Base-by-base conservation (phyloP, 306 rosid genomes). In the Casuarina cunninghamiana region DNA sequence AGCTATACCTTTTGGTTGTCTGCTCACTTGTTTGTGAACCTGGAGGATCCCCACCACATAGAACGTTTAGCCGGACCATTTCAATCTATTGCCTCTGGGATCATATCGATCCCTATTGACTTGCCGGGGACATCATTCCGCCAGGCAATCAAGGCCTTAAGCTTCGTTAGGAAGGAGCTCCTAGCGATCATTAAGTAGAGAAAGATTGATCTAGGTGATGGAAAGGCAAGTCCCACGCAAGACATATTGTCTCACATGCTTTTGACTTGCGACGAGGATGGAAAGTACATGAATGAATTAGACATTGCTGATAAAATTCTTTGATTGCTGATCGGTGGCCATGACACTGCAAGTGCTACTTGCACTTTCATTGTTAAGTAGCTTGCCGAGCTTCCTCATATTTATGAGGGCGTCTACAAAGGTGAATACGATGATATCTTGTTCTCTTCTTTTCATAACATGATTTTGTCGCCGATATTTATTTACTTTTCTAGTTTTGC, bases 181-280 rank as follows among this genome's bases (percentile, higher is more conserved):
- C 1, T 83, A 48, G 39, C 41, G 44, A 88, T 92, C 50, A 89
- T 92, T 43, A 86, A 77, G 84, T 86, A 89, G 78, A 87, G 98
- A 71, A 90, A 86, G 76, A 4, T 71, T 43, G 95, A 89, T 78
- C 74, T 92, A 69, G 91, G 71, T 0, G 83, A 92, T 50, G 91
- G 90, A 0, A 82, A 78, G 0, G 99, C 97, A 1, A 75, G 86
- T 0, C 50, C 90, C 0, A 82, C 92, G 1, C 97, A 95, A 71
- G 99, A 95, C 10, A 91, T 95, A 16, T 54, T 95, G 69, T 95
- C 99, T 1, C 97, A 95, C 87, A 95, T 95, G 99, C 77, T 95
- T 41, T 61, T 85, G 55, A 48, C 89, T 0, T 75, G 86, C 55
- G 80, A 88, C 49, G 93, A 92, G 46, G 72, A 72, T 10, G 98